Evolutionary conservation across 768 basidiomycete species (phyloP).

Genomic region (Jaapia argillacea): DNA sequence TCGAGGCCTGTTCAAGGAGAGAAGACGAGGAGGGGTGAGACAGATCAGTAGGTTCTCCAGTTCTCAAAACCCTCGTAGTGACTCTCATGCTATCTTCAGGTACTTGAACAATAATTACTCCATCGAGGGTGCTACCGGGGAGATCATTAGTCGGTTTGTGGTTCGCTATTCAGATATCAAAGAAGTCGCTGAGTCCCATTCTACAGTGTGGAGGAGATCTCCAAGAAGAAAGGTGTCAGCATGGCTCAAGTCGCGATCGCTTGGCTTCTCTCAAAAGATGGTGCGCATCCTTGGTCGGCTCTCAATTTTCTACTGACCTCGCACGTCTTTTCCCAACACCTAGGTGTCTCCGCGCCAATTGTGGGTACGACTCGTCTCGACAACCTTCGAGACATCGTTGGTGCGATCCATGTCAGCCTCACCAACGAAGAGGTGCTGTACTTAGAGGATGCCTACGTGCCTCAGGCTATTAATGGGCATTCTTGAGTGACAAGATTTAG

Average conservation of each 20-base stretch:
- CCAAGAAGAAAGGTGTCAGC: conserved; percentile 11
- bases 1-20: conserved; percentile 9
- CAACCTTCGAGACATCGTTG: conserved; percentile 18
- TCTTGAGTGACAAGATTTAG: too few relatives aligned
- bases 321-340: conserved; percentile 7
- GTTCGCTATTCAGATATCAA: not conserved
- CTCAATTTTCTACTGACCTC: not conserved
- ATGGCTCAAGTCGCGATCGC: conserved; percentile 17
- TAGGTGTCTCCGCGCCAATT: conserved; percentile 20
- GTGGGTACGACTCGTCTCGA: conserved; percentile 20
- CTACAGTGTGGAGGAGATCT: conserved; percentile 12
- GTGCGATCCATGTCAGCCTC: conserved; percentile 20
- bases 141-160: not conserved
- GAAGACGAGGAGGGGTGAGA: not conserved
- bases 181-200: not conserved
- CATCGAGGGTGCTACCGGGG: not conserved
- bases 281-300: conserved; percentile 21
- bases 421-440: conserved; percentile 29
- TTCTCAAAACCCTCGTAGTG: too few relatives aligned
- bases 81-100: not conserved
- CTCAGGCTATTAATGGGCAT: conserved; percentile 7
- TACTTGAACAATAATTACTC: not conserved
- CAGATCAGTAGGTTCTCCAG: not conserved
- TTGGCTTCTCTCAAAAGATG: conserved; percentile 7
- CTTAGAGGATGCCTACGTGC: conserved; percentile 27